Base-by-base conservation (phyloP, 163 green algal species). In the Scenedesmus sp. region DNA sequence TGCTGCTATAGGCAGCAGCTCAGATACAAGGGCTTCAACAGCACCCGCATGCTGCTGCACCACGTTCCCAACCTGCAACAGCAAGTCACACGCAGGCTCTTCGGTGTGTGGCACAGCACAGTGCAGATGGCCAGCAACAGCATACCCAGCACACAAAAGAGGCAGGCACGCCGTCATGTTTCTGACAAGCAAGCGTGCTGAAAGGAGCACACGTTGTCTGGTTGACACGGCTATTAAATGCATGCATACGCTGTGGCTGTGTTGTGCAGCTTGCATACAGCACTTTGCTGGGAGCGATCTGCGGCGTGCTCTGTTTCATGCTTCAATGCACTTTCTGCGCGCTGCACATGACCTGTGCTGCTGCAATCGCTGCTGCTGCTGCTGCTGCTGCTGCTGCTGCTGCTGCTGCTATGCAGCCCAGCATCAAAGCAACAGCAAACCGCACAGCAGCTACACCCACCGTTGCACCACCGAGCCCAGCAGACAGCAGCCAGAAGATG, bases 401-500 rank as follows among this genome's bases (percentile, higher is more conserved):
- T 30, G 15, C 12, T 46, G 81, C 26, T 49, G 46, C 22, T n/a
- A 87, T n/a, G n/a, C n/a, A 87, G 30, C 44, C 65, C 53, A 53
- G 9, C n/a, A 3, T 18, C 3, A 10, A 53, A 16, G 46, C 65
- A 40, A 40, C 65, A 22, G 65, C 30, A 40, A n/a, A 40, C 30
- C 9, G 30, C 30, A 40, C 4, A 1, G 2, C 30, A 76, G 30
- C 30, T 22, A 0, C 65, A 59, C 89, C 79, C 56, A 90, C 89
- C 35, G 83, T 30, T 35, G 33, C 42, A 22, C 37, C 51, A 15
- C 46, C 43, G 3, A 92, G 89, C 24, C 61, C 89, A 22, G 83
- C 73, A 51, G 70, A 87, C 51, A 93, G 30, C 73, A 90, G 15
- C 89, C 89, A 93, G 76, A 90, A 90, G 2, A 90, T 87, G 83